These are phyloP conservation scores for Globisporangium megalacanthum DNA, from an alignment of 352 stramenopile genomes.

Conservation along the genomic window DNA sequence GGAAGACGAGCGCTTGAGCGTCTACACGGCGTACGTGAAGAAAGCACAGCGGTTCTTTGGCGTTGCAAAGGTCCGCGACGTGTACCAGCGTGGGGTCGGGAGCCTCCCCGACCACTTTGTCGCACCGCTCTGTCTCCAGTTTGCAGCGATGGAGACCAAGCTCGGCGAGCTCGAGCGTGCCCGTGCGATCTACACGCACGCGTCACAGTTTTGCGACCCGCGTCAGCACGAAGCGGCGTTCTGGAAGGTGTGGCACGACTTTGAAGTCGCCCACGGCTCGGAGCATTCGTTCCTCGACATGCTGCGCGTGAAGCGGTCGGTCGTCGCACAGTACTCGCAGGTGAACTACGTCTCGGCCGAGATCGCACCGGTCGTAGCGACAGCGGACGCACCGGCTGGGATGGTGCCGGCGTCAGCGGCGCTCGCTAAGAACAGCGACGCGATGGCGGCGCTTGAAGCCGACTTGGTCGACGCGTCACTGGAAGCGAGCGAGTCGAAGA, in stretches of 20 bases:
- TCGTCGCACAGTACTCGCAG: slow-evolving; percentile 94
- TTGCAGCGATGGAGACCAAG: slow-evolving; percentile 95
- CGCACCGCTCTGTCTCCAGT: slow-evolving; percentile 93
- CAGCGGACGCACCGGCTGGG: slow-evolving; percentile 21
- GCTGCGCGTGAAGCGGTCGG: slow-evolving; percentile 96
- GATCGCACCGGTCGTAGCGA: slow-evolving; percentile 39
- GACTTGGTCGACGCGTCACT: slow-evolving; percentile 53
- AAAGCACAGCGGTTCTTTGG: slow-evolving; percentile 96
- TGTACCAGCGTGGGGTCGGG: slow-evolving; percentile 96
- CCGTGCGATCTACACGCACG: slow-evolving; percentile 93
- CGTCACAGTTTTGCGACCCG: slow-evolving; percentile 97
- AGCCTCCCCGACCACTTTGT: slow-evolving; percentile 91
- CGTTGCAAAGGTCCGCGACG: slow-evolving; percentile 92
- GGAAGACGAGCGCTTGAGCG: slow-evolving; percentile 87
- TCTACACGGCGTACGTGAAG: slow-evolving; percentile 94
- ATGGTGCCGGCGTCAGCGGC: slow-evolving; percentile 54
- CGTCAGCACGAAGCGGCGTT: slow-evolving; percentile 91
- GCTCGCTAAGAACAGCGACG: slow-evolving; percentile 61
- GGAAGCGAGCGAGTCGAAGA: slow-evolving; percentile 31
- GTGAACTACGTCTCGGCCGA: slow-evolving; percentile 97
- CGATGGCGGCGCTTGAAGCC: slow-evolving; percentile 85
- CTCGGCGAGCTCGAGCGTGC: slow-evolving; percentile 97
- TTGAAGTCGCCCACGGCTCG: slow-evolving; percentile 93
- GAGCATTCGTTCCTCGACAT: slow-evolving; percentile 99
- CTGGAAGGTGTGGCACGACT: slow-evolving; percentile 96